These are phyloP conservation scores for Cenchrus fungigraminus DNA, from an alignment of 176 grass and related monocot species.

Conservation along the genomic window DNA sequence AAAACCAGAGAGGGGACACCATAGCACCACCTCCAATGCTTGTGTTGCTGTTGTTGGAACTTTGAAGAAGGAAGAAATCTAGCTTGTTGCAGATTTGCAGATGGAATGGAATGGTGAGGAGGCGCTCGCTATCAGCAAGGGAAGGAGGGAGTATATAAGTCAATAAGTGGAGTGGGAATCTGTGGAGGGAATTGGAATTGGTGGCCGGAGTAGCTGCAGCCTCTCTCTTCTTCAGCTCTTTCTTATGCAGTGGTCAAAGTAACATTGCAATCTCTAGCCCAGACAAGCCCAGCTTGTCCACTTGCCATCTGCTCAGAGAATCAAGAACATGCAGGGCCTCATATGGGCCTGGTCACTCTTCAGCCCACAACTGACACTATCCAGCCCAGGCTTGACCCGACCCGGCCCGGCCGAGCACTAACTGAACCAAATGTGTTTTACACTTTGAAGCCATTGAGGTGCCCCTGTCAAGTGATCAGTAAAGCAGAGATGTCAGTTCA, in stretches of 20 bases:
- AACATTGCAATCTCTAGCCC: background rate
- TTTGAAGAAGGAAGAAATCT: background rate
- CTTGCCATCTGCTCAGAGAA: background rate
- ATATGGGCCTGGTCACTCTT: background rate
- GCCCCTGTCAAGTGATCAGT: background rate
- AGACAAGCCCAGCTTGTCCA: conserved; percentile 5
- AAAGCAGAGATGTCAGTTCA: conserved; percentile 2
- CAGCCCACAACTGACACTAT: background rate
- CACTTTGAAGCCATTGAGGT: background rate
- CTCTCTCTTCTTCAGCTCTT: too few relatives aligned
- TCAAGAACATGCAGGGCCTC: conserved; percentile 4
- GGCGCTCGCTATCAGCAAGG: conserved; percentile 24
- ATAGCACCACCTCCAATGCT: conserved; percentile 14
- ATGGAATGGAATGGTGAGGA: conserved; percentile 21
- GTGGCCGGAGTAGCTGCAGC: too few relatives aligned
- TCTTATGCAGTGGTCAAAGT: background rate
- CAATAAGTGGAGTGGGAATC: conserved; percentile 56
- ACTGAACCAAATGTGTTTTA: background rate
- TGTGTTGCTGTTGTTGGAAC: too few relatives aligned
- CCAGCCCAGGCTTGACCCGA: background rate
- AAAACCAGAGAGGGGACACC: conserved; percentile 35
- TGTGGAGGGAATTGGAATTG: conserved; percentile 42
- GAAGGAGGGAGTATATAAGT: conserved; percentile 45
- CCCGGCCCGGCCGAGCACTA: background rate
- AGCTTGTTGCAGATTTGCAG: background rate